Base-by-base conservation (phyloP, 768 basidiomycete species). In the Paxillus involutus region DNA sequence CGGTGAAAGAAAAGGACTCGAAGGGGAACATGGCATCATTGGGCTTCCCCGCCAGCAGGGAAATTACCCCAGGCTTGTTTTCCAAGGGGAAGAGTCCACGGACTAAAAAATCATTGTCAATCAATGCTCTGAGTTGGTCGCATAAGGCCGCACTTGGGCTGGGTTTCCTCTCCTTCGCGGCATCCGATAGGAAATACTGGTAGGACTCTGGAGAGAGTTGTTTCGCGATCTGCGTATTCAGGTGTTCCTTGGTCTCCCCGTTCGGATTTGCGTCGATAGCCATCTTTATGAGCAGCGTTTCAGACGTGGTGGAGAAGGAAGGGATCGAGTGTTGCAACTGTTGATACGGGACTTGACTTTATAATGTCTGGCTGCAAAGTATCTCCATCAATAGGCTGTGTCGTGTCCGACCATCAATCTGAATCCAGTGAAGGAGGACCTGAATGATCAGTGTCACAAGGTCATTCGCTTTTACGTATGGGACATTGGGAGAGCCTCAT, bases 1-100 rank as follows among this genome's bases (percentile, higher is more conserved):
- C 77, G 2, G 76, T 81, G 69, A 91, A 84, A 51, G 80, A 85
- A 60, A 98, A 74, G 0, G 87, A 85, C 2, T 85, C 84, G 74
- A 98, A 91, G 1, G 96, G 96, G 74, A 98, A 98, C 17, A 91
- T 89, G n/a, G 79, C 75, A 8, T 86, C 79, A 64, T 96, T 95
- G 6, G 96, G 96, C 70, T 95, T 94, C 26, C 96, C 96, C 0
- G 94, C 94, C 7, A 95, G 81, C 32, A 94, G 69, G 3, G 88
- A 91, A 51, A 94, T 85, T 36, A 91, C 67, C 0, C 90, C 90
- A 0, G 94, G 92, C 0, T 74, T 80, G 19, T 78, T 77, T 70
- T 98, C 96, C 26, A 94, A 77, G 0, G 86, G 91, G 53, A 84
- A 80, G n/a, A 96, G 78, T 13, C 84, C 69, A 57, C 85, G 77